A percentile compares a stretch with the other conserved stretches of the same genome.
These are phyloP conservation scores for Sporothrix inflata DNA, from an alignment of 2,329 filamentous ascomycete species.

Conservation along the genomic window DNA sequence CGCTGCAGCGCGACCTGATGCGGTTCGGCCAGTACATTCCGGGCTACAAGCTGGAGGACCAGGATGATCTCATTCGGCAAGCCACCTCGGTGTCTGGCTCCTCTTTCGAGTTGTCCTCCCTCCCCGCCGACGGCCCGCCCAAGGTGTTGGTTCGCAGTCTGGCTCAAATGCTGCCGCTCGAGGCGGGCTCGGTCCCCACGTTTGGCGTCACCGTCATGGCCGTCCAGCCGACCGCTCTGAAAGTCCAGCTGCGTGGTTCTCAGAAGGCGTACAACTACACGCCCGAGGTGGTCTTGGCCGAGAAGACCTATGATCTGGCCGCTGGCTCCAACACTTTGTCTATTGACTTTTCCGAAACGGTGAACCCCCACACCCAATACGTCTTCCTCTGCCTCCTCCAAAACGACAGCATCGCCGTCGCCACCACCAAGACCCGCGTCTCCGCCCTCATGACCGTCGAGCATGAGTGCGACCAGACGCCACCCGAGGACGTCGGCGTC, in stretches of 20 bases:
- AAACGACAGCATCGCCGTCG: constrained; percentile 36
- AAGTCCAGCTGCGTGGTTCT: constrained; percentile 37
- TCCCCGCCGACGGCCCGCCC: constrained; percentile 35
- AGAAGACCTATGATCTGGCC: constrained; percentile 29
- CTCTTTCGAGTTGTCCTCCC: constrained; percentile 32
- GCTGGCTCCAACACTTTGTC: constrained; percentile 33
- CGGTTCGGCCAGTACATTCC: constrained; percentile 37
- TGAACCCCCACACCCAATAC: constrained; percentile 37
- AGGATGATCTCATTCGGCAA: constrained; percentile 32
- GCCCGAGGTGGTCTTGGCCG: constrained; percentile 35
- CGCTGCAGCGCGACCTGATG: constrained; percentile 36
- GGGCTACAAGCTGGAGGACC: constrained; percentile 36
- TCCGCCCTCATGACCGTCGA: constrained; percentile 37
- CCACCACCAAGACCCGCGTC: constrained; percentile 34
- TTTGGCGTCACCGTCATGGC: constrained; percentile 34
- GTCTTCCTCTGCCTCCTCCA: constrained; percentile 37
- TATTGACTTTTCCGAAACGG: constrained; percentile 30
- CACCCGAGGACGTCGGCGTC: constrained; percentile 36
- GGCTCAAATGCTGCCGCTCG: constrained; percentile 37
- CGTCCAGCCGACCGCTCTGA: constrained; percentile 33
- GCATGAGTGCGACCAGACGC: constrained; percentile 36
- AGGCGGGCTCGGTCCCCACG: constrained; percentile 32
- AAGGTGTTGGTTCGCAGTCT: constrained; percentile 37
- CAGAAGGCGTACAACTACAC: constrained; percentile 38
- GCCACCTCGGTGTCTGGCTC: constrained; percentile 29